Base-by-base conservation (phyloP, 2,329 filamentous ascomycete genomes). In the Venturia nashicola region DNA sequence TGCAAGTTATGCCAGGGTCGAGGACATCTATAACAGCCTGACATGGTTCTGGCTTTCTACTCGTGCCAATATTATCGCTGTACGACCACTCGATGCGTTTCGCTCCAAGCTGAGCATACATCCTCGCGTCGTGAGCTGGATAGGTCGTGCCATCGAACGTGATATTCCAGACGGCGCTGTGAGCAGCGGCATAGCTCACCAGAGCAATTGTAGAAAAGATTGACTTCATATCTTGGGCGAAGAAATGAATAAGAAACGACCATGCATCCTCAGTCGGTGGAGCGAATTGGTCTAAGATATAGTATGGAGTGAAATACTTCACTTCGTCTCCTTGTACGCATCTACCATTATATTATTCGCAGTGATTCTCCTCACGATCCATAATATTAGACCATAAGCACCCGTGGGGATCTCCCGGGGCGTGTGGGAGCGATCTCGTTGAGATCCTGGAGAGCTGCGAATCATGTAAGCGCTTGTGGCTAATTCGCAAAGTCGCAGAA, bases 11-110 rank as follows among this genome's bases (percentile, higher is more conserved):
- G 14, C 55, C 54, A 16, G 34, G 23, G 42, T 40, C 16, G 7
- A 40, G 34, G 4, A 64, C 62, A 42, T 64, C 32, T 1, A 8
- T 9, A 14, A 64, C 20, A 11, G 62, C 55, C 20, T 39, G 27
- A 57, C 62, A 64, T 14, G 54, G 39, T 20, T 27, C 59, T n/a
- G 39, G 39, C 39, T 42, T 46, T 16, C 43, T 36, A 18, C 36
- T 42, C 2, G 61, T 27, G 7, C 46, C 46, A n/a, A 34, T 36
- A 14, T 57, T 57, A 27, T 57, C 36, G 27, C 5, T 36, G n/a
- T 42, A 63, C 9, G 32, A 27, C 62, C 62, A 64, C 57, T 64
- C 62, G 12, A 61, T 39, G 44, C 62, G 62, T 40, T 61, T 64
- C 7, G 62, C 62, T 9, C 62, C 62, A 27, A 64, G 55, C 12